Evolutionary conservation across 495 filamentous ascomycete genomes (phyloP), one percentile per base, ranked within the genome.

Genomic region (Aspergillus incahuasiensis): DNA sequence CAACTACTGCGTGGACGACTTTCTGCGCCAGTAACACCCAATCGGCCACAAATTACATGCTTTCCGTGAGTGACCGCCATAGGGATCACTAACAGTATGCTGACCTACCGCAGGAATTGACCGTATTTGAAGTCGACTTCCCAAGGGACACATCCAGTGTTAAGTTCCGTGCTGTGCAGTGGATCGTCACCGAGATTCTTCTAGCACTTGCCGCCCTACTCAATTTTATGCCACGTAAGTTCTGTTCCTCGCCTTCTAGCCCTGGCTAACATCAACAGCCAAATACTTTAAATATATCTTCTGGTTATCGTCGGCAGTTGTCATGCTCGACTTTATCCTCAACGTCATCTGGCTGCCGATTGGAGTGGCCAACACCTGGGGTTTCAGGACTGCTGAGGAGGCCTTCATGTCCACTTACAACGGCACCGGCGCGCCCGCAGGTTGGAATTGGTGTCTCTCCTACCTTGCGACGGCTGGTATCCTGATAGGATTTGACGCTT

Each of bases 391-490:
- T 7, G 67, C 79, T 12, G 66, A 79, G 21, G 78, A 79, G 54
- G 79, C 79, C 35, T 82, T 82, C 62, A 82, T 79, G 69, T 72
- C 78, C 8, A 82, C 79, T 1, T 82, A 79, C 60, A 82, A 82
- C 50, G 79, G 75, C 24, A 82, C 79, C 12, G 79, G 79, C 24
- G 79, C 79, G 5, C 77, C 79, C 1, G 65, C 69, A 18, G 79
- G 75, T 13, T 82, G 79, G 79, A 82, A 82, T 62, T 82, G 79
- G 79, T 81, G 78, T 73, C 70, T 82, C 30, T 80, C 77, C 20
- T 82, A 79, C 62, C 72, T 81, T 43, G 79, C 79, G 19, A 82
- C 79, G 9, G 79, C 79, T n/a, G 79, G 79, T 54, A 79, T 82
- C 50, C 59, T 82, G 56, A 80, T 83, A 44, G 80, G 80, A 40